A percentile compares a stretch with the other conserved stretches of the same genome.
Evolutionary conservation across 305 asterid species (phyloP).

Genomic region (Fraxinus floribunda): DNA sequence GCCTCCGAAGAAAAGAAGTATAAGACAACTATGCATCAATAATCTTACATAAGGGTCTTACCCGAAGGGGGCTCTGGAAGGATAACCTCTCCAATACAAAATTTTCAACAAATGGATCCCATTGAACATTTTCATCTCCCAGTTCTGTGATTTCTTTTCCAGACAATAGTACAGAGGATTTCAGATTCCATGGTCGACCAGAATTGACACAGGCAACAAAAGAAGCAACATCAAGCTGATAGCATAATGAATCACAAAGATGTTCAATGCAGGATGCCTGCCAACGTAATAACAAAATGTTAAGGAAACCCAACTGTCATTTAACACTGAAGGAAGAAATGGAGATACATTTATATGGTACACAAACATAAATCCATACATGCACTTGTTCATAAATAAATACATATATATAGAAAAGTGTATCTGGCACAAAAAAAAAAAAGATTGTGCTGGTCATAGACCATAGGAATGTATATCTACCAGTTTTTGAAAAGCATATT

Average conservation of each 20-base stretch:
- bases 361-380: conserved; percentile 22
- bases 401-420: background rate
- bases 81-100: conserved; percentile 94
- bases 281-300: conserved; percentile 31
- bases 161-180: conserved; percentile 73
- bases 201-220: conserved; percentile 90
- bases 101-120: conserved; percentile 95
- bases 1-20: conserved; percentile 23
- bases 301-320: conserved; percentile 21
- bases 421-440: background rate
- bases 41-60: conserved; percentile 39
- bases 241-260: conserved; percentile 93
- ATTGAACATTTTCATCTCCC: conserved; percentile 50
- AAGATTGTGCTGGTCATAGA: conserved; percentile 17
- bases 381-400: conserved; percentile 16
- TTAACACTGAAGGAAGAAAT: conserved; percentile 11
- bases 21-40: conserved; percentile 19
- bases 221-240: conserved; percentile 91
- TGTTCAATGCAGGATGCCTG: conserved; percentile 89
- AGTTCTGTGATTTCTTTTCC: conserved; percentile 56
- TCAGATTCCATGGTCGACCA: conserved; percentile 88
- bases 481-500: background rate
- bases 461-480: conserved; percentile 11
- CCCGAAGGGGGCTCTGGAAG: conserved; percentile 95
- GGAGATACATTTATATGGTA: conserved; percentile 6